Base-by-base conservation (phyloP, 2,329 filamentous ascomycete species). In the Ascochyta clinopodiicola region DNA sequence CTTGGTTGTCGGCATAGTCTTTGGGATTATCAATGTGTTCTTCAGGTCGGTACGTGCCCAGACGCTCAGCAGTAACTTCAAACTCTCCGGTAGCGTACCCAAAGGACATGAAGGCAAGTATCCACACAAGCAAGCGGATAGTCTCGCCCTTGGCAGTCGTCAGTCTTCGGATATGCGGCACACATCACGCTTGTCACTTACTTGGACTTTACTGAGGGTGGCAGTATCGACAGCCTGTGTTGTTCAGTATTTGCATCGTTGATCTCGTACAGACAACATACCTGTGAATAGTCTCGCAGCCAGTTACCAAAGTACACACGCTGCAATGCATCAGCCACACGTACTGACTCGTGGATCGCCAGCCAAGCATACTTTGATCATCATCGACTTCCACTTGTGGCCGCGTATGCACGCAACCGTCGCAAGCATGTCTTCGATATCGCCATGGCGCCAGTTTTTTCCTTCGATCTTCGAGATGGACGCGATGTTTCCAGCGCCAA, bases 1-100 rank as follows among this genome's bases (percentile, higher is more conserved):
- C 95, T 61, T 85, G 69, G 64, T 91, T 91, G 66, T 98, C 75
- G 49, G 75, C 75, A 61, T 78, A 78, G 57, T 77, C 76, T 62
- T 75, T 74, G 8, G 70, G 71, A 24, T 73, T 73, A 53, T 80
- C 70, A 44, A 68, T 77, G 59, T 85, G 82, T 63, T 85, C 82
- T 54, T 83, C 80, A 15, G 82, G 81, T 29, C 80, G 62, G 45
- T 76, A 75, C 3, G 70, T 68, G 29, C 82, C 82, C 7, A 85
- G 74, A 34, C 82, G 72, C 35, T 84, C 81, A 4, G 77, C 69
- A 0, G 82, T 84, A 38, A 85, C 82, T 62, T 85, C 82, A 56
- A 84, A 85, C 60, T 85, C 82, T 47, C 76, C 78, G 15, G 82
- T 85, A 8, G 81, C 82, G 66, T 84, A 84, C 17, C 82, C 82